A percentile compares a stretch with the other conserved stretches of the same genome.
These are phyloP conservation scores for Borealophlyctis nickersoniae DNA, from an alignment of 192 early-diverging fungal genomes.

Conservation along the genomic window DNA sequence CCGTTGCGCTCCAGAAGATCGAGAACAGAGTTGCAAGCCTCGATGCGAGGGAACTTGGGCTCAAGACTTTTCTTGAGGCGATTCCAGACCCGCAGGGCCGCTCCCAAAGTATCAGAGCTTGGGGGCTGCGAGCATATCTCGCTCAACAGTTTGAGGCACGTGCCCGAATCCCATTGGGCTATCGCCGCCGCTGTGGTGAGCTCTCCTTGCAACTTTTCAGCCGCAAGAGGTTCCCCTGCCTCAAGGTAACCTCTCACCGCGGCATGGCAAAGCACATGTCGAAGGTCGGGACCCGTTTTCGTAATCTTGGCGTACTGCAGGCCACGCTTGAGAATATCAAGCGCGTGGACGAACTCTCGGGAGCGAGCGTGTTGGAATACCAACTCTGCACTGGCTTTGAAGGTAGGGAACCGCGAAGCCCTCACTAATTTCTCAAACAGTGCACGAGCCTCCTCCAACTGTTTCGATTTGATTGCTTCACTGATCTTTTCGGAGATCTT, in stretches of 20 bases:
- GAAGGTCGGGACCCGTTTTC: not conserved
- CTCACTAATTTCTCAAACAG: not conserved
- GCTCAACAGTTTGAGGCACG: not conserved
- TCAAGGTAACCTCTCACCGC: not conserved
- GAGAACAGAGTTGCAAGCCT: too few relatives aligned
- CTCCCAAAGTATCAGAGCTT: not conserved
- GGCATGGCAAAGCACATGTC: not conserved
- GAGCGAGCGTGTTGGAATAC: not conserved
- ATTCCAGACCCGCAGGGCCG: not conserved
- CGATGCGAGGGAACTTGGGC: too few relatives aligned
- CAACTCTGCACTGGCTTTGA: not conserved
- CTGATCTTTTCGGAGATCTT: too few relatives aligned
- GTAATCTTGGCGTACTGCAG: not conserved
- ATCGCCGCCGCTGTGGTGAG: not conserved
- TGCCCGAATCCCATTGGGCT: not conserved
- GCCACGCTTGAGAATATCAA: not conserved
- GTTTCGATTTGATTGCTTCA: not conserved
- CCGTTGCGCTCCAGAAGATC: too few relatives aligned
- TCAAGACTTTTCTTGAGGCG: not conserved
- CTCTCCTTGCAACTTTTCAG: not conserved
- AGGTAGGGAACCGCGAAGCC: not conserved
- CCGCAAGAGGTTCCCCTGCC: not conserved
- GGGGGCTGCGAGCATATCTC: not conserved
- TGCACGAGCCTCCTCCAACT: not conserved
- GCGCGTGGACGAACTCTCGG: not conserved